Evolutionary conservation across 164 flowering plant species (phyloP).

Genomic region (Umbellularia californica): DNA sequence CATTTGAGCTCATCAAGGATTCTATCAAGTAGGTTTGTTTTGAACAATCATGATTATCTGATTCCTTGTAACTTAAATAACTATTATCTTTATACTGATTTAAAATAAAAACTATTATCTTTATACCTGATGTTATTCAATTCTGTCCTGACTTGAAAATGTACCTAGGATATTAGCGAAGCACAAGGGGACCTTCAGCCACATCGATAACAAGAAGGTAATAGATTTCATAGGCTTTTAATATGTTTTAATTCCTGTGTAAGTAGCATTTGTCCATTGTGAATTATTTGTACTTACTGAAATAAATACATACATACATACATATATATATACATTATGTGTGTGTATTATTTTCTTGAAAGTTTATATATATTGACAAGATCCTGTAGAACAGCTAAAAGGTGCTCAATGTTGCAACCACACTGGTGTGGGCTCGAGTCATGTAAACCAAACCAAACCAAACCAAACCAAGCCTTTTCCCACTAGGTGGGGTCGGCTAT

Average conservation of each 20-base stretch:
- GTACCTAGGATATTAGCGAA: conserved; percentile 49
- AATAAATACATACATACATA: not conserved
- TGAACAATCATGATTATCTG: not conserved
- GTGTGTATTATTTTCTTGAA: not conserved
- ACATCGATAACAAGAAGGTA: conserved; percentile 2
- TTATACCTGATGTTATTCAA: not conserved
- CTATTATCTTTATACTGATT: not conserved
- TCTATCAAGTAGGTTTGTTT: conserved; percentile 50
- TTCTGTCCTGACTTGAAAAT: conserved; percentile 1
- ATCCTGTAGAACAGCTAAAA: no score
- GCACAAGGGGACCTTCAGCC: conserved; percentile 55
- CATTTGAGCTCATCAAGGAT: conserved; percentile 55
- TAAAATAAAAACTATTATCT: not conserved
- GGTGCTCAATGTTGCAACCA: no score
- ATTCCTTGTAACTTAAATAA: not conserved
- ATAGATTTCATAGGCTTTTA: not conserved
- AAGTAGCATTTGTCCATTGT: no score
- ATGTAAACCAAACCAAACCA: no score
- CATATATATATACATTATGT: not conserved
- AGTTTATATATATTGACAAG: not conserved
- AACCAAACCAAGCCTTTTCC: no score
- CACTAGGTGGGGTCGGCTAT: no score
- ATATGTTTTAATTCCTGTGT: no score
- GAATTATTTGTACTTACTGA: no score
- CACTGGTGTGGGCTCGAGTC: no score